Evolutionary conservation across 257 asterid species (phyloP), one percentile per base, ranked within the genome.

Genomic region (Ocimum tenuiflorum): DNA sequence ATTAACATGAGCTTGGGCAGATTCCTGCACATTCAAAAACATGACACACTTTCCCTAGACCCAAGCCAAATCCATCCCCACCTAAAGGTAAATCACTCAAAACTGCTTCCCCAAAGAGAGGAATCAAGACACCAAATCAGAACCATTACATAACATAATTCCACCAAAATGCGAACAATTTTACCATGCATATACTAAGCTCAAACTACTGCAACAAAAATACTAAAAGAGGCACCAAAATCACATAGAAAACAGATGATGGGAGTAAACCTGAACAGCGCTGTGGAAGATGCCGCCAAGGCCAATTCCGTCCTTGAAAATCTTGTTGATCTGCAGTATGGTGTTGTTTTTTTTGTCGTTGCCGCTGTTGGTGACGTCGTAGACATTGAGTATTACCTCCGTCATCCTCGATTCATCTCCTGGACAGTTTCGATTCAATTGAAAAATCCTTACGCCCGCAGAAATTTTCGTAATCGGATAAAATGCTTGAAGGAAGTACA

Each of bases 251-350:
- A 36, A 9, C 17, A 38, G 54, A 66, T 27, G 15, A 19, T 23
- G 53, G 41, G 11, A 63, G 57, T 23, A 48, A 19, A 73, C 98
- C 98, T 91, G 96, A 19, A 91, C 87, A 23, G 96, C 98, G 82
- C 96, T 88, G 78, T 91, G 98, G 77, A 91, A 91, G 65, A 91
- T 91, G 48, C 98, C 98, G 17, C 98, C 98, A 45, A 91, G 82
- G 31, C 98, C 96, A 66, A 91, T 88, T 20, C 98, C 95, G 62
- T 91, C 98, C 71, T 91, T 91, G 88, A 91, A 88, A 77, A 91
- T 70, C 91, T 81, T 88, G 73, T 91, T 91, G 87, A 91, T 88
- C 81, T 88, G 95, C 81, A 88, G 68, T 79, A 91, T 85, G 9
- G 96, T 88, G 78, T 78, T 86, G 81, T 91, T 82, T 14, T 96